phyloP scores from a whole-genome alignment of 768 basidiomycete species.

The Naganishia onofrii region DNA sequence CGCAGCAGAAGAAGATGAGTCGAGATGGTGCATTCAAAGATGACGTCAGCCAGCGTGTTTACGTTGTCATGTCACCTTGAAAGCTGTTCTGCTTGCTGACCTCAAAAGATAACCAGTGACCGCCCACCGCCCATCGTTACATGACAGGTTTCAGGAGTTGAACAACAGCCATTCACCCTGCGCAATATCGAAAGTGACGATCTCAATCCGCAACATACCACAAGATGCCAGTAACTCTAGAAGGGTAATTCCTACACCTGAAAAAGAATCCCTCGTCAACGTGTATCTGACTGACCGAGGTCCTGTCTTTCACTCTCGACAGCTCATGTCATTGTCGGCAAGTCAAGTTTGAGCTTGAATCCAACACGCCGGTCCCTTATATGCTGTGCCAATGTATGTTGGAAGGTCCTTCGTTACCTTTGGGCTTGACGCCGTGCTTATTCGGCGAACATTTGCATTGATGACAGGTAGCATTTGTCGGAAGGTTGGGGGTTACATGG shows the following conservation, averaged over 20 bases:
- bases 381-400: conserved; percentile 45
- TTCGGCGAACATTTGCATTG: background rate
- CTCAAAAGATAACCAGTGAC: too few species aligned
- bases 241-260: conserved; percentile 1
- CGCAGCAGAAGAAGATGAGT: too few species aligned
- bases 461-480: conserved; percentile 44
- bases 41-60: too few species aligned
- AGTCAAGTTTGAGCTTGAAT: conserved; percentile 46
- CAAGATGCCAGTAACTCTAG: background rate
- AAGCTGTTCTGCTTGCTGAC: too few species aligned
- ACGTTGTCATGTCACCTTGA: too few species aligned
- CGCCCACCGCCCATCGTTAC: too few species aligned
- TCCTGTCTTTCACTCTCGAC: background rate
- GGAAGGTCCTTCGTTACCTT: too few species aligned
- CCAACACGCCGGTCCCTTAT: conserved; percentile 50
- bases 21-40: too few species aligned
- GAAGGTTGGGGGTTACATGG: conserved; percentile 52
- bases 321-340: conserved; percentile 51
- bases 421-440: background rate
- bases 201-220: too few species aligned
- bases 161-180: too few species aligned
- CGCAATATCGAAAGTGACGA: too few species aligned
- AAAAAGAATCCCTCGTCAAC: background rate
- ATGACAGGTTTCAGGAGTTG: too few species aligned
- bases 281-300: background rate